Base-by-base conservation (phyloP, 176 grass and related monocot species). In the Pharus latifolius region DNA sequence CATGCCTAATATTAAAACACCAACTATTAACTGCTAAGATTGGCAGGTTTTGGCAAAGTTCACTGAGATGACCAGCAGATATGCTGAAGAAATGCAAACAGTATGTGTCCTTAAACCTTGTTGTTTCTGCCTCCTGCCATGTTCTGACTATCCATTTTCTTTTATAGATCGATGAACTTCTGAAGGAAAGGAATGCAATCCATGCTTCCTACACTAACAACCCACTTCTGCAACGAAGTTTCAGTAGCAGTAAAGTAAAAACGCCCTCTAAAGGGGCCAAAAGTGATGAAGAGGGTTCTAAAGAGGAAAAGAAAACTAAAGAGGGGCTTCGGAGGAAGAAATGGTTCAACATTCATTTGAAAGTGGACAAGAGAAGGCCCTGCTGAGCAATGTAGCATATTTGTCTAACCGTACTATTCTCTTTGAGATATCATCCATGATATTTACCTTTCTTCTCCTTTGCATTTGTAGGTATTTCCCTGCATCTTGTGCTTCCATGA, bases 341-440 rank as follows among this genome's bases (percentile, higher is more conserved):
- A 73, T 99, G 96, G 96, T 99, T 91, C 69, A 95, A 86, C 55
- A 91, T 99, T 78, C 87, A 75, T 78, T 60, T 95, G 87, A 99
- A 99, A 84, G 69, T 99, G 55, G 87, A 99, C 85, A 99, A 85
- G 74, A 91, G 78, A 82, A 99, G 86, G 80, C 84, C 96, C 11
- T 91, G 96, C 65, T 99, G 79, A 99, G 30, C 65, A 85, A 68
- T 46, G 82, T 40, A 65, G 72, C 57, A 7, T 56, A 57, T 47
- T 62, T 37, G 29, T 42, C 41, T 56, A 3, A 67, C 22, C 32
- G 6, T 35, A 16, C 43, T 67, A 65, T 75, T 71, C 79, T 69
- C 6, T 40, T 48, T 27, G 48, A 69, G 49, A 73, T 7, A 48
- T 61, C 22, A 12, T 45, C 9, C 40, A 13, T 17, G 8, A 24